phyloP scores from a whole-genome alignment of 2,329 filamentous ascomycete genomes.

The Geoglossum cookeanum region DNA sequence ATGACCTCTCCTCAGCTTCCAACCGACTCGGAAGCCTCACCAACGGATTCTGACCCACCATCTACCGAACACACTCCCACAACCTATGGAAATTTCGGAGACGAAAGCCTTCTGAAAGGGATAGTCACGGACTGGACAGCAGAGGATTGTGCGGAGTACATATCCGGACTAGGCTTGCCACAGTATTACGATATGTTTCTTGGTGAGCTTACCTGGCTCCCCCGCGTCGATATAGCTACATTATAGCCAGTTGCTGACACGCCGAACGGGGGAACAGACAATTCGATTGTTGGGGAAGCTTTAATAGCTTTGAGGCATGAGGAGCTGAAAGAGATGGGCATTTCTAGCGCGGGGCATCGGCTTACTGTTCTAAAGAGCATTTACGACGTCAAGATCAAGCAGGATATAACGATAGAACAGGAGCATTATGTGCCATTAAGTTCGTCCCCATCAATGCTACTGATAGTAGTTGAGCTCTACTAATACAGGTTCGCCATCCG shows the following conservation, averaged over 20 bases:
- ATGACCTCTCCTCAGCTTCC: conserved; percentile 45
- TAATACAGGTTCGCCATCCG: conserved; percentile 10
- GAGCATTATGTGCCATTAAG: conserved; percentile 88
- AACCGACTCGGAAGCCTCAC: conserved; percentile 47
- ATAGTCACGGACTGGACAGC: conserved; percentile 65
- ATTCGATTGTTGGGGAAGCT: conserved; percentile 84
- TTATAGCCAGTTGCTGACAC: conserved; percentile 3
- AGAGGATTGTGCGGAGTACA: conserved; percentile 80
- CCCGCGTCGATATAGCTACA: conserved; percentile 5
- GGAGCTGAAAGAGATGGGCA: conserved; percentile 87
- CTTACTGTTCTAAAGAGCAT: conserved; percentile 89
- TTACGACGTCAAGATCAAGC: conserved; percentile 88
- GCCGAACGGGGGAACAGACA: conserved; percentile 37
- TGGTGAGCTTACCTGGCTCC: conserved; percentile 36
- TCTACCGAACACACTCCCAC: conserved; percentile 62
- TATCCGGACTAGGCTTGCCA: conserved; percentile 56
- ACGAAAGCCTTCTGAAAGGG: conserved; percentile 50
- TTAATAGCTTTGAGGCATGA: conserved; percentile 77
- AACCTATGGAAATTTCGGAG: conserved; percentile 50
- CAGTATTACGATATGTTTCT: conserved; percentile 73
- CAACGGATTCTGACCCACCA: conserved; percentile 51
- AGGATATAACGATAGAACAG: conserved; percentile 75
- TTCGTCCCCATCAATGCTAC: conserved; percentile 29
- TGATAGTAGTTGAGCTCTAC: neutral
- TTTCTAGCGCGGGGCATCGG: conserved; percentile 80